Conservation (phyloP, 495 filamentous ascomycete genomes). For the Tuber melanosporum region DNA sequence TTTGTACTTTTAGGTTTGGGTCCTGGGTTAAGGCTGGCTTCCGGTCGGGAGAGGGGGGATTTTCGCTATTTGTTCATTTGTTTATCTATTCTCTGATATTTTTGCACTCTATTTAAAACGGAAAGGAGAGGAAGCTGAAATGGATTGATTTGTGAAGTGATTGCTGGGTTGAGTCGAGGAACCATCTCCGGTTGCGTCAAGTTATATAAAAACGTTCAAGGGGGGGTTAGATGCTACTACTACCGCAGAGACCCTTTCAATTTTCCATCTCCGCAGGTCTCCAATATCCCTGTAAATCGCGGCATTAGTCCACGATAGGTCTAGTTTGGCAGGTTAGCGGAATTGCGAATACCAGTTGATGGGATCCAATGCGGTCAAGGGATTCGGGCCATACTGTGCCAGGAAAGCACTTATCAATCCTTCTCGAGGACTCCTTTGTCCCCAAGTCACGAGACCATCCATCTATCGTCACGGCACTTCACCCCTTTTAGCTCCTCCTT, state of each 20-base stretch:
- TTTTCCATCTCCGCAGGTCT: too few relatives aligned
- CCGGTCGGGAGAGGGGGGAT: neutral
- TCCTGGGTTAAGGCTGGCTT: neutral
- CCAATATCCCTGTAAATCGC: too few relatives aligned
- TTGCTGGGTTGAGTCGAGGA: neutral
- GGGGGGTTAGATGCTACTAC: neutral
- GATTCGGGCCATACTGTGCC: too few relatives aligned
- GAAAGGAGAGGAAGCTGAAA: neutral
- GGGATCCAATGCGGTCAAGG: too few relatives aligned
- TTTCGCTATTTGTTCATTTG: neutral
- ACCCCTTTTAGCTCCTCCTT: neutral
- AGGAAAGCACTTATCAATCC: too few relatives aligned
- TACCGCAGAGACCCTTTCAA: too few relatives aligned
- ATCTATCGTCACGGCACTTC: neutral
- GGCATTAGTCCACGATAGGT: too few relatives aligned
- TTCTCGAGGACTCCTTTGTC: too few relatives aligned
- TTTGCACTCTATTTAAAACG: neutral
- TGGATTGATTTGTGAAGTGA: neutral
- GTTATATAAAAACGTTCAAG: neutral
- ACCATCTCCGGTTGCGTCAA: neutral
- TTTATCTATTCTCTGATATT: neutral
- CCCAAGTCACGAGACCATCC: too few relatives aligned
- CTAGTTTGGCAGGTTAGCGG: too few relatives aligned
- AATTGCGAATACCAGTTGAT: too few relatives aligned
- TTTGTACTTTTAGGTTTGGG: neutral